Evolutionary conservation across 176 grass and related monocot genomes (phyloP), one percentile per base, ranked within the genome.

Genomic region (Cocos nucifera): DNA sequence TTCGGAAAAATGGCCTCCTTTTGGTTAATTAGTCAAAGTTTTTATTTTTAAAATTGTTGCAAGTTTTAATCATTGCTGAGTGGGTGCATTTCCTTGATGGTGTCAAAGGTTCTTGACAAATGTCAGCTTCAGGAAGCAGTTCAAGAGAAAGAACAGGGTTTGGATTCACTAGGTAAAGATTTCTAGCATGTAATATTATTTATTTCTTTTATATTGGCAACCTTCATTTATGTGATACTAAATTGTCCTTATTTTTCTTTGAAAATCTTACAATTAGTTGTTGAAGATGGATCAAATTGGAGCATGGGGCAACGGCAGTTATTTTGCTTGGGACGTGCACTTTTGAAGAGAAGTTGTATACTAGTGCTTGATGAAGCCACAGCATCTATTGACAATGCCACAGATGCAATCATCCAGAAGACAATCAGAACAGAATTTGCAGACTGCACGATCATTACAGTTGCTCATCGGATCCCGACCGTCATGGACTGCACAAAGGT

Each of bases 251-350:
- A 19, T 29, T 22, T 51, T 7, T 4, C 8, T 52, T 66, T 56
- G 18, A 4, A 54, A 14, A 77, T 18, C 18, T 53, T 50, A 12
- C 8, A 16, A 8, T 56, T 66, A 97, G 92, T 97, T 68, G 78
- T 80, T 2, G 87, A 97, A 78, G 87, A 88, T 12, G 93, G 93
- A 3, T 91, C 81, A 0, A 97, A 97, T 44, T 97, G 93, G 93
- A 97, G 93, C 78, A 97, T 97, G 93, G 93, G 93, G 15, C 87
- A 97, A 82, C 85, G 92, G 39, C 92, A 97, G 30, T 65, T 97
- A 39, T 91, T 97, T 29, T 97, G 92, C 63, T 79, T 97, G 55
- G 92, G 92, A 1, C 86, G 92, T 22, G 66, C 81, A 51, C 83
- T 97, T 66, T 48, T 91, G 56, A 91, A 84, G 69, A 79, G 70